Evolutionary conservation across 805 yeast genomes (phyloP), one percentile per base, ranked within the genome.

Genomic region (Myxozyma lipomycoides): DNA sequence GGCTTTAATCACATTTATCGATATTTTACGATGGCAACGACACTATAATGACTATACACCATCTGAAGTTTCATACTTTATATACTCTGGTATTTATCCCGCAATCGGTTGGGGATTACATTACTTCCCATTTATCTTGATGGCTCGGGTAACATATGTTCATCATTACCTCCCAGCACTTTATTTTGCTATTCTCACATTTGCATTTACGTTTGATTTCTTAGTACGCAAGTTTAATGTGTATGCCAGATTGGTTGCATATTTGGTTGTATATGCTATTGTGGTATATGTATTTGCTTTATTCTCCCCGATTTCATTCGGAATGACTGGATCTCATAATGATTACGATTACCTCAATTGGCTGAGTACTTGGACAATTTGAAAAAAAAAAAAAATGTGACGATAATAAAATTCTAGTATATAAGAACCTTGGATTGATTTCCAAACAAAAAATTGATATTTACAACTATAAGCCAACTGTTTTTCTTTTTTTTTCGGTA

Each of bases 121-220:
- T 70, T 91, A 75, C 69, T 65, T 86, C 63, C 98, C 98, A 30
- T 91, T 91, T 70, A 79, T 84, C 28, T 70, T 88, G 52, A 91
- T 91, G 98, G 89, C 95, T 10, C 85, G 98, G 74, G 97, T 93
- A 50, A 89, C 95, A 1, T 91, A 93, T 67, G 93, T 91, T 30
- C 98, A 91, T 70, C 98, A 91, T 68, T 91, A 91, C 69, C 79
- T 89, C 60, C 98, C 98, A 12, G 96, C 98, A 1, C 76, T 90
- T 57, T 91, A 86, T 71, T 91, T 91, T 73, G 98, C 98, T 45
- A 83, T 89, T 73, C 72, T 90, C 58, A 83, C 87, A 26, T 75
- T 81, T 60, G 80, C 79, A 49, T 85, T 79, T 67, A 70, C 78
- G 58, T 70, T 83, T 42, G 87, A 83, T 66, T 71, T 63, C 72